Percentiles rank a stretch among this genome's conserved stretches.
Conservation (phyloP, 176 grass and related monocot species). For the sorghum (Sorghum bicolor) region Sorghum_bicolor_NCBIv3 NC_012878.2:58739501-58740000, state of each 20-base stretch:
- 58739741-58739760: not conserved
- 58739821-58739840: not conserved
- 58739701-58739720: not conserved
- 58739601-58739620: not conserved
- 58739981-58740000: constrained; percentile 38
- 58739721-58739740: not conserved
- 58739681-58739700: not conserved
- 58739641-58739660: not conserved
- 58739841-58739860: constrained; percentile 62
- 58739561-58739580: not conserved
- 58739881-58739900: constrained; percentile 13
- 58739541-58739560: not conserved
- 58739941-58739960: not conserved
- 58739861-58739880: not conserved
- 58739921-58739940: constrained; percentile 2
- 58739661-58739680: fast-evolving
- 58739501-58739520: not conserved
- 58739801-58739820: not conserved
- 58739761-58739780: not conserved
- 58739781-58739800: too few species aligned
- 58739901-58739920: constrained; percentile 28
- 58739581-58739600: not conserved
- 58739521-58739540: not conserved
- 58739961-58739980: not conserved
- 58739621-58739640: not conserved